Base-by-base conservation (phyloP, 208 protist species). In the Acanthamoeba polyphaga region DNA sequence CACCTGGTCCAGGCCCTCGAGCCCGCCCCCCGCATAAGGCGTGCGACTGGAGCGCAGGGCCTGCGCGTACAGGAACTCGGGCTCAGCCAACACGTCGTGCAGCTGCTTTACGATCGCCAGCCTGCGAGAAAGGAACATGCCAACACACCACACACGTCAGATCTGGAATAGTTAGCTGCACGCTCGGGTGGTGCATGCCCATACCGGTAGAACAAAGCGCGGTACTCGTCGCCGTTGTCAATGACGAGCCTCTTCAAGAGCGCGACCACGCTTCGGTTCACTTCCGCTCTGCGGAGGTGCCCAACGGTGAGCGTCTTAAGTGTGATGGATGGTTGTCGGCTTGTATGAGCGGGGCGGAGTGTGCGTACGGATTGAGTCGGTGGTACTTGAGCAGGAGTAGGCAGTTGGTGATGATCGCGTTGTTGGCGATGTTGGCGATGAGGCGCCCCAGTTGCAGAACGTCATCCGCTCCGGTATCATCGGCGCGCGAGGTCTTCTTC, bases 191-290 rank as follows among this genome's bases (percentile, higher is more conserved):
- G 27, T 29, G 27, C 64, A 49, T 80, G 82, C 27, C 58, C 12
- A 4, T 64, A 91, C 85, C 85, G 53, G 32, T 93, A 93, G 70
- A 93, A 93, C 51, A 93, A 58, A 13, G 64, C 89, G 19, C 64
- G 19, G 64, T 82, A 93, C 19, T 80, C 64, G 38, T 93, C 89
- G 10, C 89, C 89, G 24, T 93, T 32, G n/a, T 93, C 17, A 10
- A 93, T 64, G n/a, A 15, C 64, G 12, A 93, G 53, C 34, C 64
- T n/a, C 58, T 93, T 51, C 27, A 93, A 60, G 24, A 93, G 34
- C 19, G 38, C n/a, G 49, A 93, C 62, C 10, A 93, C 43, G 49
- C 68, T 58, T 17, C 53, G n/a, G 89, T 93, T 93, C 29, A 80
- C 68, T 38, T 58, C 70, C 10, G 24, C 68, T 32, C 89, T 93